Conservation (phyloP, 1,284 basidiomycete species). For the Pseudozyma flocculosa region DNA sequence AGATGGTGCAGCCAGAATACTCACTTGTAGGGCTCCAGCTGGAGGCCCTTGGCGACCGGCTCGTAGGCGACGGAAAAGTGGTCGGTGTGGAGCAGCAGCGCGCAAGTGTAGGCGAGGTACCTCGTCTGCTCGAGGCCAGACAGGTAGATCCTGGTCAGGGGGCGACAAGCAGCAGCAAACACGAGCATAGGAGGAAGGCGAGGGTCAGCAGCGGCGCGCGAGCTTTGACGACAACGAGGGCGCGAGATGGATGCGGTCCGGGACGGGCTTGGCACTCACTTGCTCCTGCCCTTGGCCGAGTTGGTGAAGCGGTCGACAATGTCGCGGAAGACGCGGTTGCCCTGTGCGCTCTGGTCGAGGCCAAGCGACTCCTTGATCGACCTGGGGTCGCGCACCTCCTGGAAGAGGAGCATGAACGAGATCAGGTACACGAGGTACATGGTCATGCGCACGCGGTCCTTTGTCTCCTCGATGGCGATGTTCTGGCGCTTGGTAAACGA, state of each 20-base stretch:
- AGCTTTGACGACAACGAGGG: background rate
- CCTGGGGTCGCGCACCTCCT: no score
- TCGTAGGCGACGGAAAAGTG: constrained; percentile 46
- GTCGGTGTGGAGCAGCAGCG: constrained; percentile 50
- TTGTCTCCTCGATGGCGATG: no score
- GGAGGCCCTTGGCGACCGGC: constrained; percentile 17
- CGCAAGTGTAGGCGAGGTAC: constrained; percentile 47
- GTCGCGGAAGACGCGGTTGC: background rate
- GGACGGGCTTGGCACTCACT: background rate
- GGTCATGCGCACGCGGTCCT: no score
- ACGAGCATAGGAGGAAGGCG: no score
- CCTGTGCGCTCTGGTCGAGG: background rate
- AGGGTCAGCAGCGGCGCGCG: no score
- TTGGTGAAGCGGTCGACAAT: constrained; percentile 10
- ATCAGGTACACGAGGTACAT: no score
- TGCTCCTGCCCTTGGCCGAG: constrained; percentile 17
- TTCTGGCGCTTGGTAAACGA: no score
- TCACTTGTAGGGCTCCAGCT: constrained; percentile 16
- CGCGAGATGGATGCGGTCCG: background rate
- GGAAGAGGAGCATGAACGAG: no score
- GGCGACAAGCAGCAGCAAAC: no score
- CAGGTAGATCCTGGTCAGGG: constrained; percentile 7
- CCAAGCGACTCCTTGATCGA: no score
- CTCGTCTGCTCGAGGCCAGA: constrained; percentile 45
- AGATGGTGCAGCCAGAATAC: constrained; percentile 1